A percentile compares a stretch with the other conserved stretches of the same genome.
These are phyloP conservation scores for Globisporangium rhizosaccharum DNA, from an alignment of 352 stramenopile genomes.

Conservation along the genomic window DNA sequence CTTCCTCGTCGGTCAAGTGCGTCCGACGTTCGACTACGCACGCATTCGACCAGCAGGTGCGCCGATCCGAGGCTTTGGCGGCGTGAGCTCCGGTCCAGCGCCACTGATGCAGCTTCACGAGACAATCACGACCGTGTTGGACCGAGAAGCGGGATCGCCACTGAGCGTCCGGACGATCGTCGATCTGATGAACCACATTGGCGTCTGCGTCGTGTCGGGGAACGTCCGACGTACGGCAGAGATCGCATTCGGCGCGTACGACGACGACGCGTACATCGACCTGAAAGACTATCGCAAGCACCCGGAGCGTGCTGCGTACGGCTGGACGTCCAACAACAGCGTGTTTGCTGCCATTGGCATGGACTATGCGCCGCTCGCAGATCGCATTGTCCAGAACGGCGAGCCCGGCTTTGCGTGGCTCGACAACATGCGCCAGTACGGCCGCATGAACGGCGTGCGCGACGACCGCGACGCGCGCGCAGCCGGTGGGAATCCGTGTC, in stretches of 20 bases:
- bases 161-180: constrained; percentile 81
- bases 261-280: constrained; percentile 83
- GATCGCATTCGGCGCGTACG: constrained; percentile 91
- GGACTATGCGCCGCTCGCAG: constrained; percentile 86
- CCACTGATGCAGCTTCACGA: constrained; percentile 73
- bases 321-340: constrained; percentile 94
- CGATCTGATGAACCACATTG: constrained; percentile 91
- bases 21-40: constrained; percentile 76
- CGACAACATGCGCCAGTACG: constrained; percentile 90
- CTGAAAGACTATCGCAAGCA: constrained; percentile 91
- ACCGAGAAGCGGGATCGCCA: constrained; percentile 33
- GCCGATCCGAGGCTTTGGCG: constrained; percentile 90
- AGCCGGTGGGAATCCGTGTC: constrained; percentile 87
- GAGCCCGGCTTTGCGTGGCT: constrained; percentile 94
- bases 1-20: constrained; percentile 39
- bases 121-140: constrained; percentile 52
- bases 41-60: constrained; percentile 72
- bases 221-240: constrained; percentile 92
- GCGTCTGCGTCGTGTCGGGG: constrained; percentile 88
- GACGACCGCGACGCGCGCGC: constrained; percentile 83
- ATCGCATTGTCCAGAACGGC: constrained; percentile 84
- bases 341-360: constrained; percentile 92
- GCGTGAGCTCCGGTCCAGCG: constrained; percentile 79
- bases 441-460: constrained; percentile 82
- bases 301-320: constrained; percentile 80